phyloP scores from a whole-genome alignment of 768 basidiomycete genomes.

The Butyriboletus loyo region DNA sequence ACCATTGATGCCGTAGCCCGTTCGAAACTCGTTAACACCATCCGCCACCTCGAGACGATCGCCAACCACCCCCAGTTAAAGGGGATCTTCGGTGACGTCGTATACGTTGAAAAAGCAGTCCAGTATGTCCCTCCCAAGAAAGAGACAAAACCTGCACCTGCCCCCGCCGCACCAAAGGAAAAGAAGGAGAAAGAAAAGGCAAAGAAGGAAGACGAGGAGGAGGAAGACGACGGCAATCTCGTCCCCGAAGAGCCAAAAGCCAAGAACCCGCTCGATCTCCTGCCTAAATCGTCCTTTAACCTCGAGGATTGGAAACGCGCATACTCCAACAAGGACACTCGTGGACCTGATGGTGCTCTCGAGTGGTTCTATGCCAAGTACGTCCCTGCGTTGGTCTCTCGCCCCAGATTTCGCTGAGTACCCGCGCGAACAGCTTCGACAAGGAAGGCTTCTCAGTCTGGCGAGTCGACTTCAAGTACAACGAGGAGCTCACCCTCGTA shows the following conservation, averaged over 20 bases:
- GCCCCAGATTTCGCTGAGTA: slow-evolving; percentile 2
- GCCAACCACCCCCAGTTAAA: slow-evolving; percentile 78
- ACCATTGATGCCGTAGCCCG: slow-evolving; percentile 68
- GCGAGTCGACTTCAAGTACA: slow-evolving; percentile 97
- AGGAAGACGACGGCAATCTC: slow-evolving; percentile 74
- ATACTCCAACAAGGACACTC: slow-evolving; percentile 98
- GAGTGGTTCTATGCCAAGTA: slow-evolving; percentile 98
- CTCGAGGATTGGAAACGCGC: slow-evolving; percentile 97
- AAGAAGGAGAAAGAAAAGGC: slow-evolving; percentile 71
- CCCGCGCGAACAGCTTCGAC: slow-evolving; percentile 61
- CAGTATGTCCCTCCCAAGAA: slow-evolving; percentile 76
- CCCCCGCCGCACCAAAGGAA: slow-evolving; percentile 36
- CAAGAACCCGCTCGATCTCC: slow-evolving; percentile 91
- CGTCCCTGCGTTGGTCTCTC: slow-evolving; percentile 19
- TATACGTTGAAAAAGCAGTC: slow-evolving; percentile 65
- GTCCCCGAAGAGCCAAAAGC: slow-evolving; percentile 82
- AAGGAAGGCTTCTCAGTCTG: slow-evolving; percentile 85
- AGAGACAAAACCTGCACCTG: slow-evolving; percentile 51
- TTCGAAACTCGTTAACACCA: slow-evolving; percentile 65
- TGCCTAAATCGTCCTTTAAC: slow-evolving; percentile 86
- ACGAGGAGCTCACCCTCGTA: slow-evolving; percentile 82
- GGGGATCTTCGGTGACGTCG: slow-evolving; percentile 56
- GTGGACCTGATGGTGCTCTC: slow-evolving; percentile 72
- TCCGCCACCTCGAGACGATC: slow-evolving; percentile 87
- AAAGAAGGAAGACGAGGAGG: slow-evolving; percentile 50